Evolutionary conservation across 2,329 filamentous ascomycete genomes (phyloP).

Genomic region (Huntiella abstrusa): DNA sequence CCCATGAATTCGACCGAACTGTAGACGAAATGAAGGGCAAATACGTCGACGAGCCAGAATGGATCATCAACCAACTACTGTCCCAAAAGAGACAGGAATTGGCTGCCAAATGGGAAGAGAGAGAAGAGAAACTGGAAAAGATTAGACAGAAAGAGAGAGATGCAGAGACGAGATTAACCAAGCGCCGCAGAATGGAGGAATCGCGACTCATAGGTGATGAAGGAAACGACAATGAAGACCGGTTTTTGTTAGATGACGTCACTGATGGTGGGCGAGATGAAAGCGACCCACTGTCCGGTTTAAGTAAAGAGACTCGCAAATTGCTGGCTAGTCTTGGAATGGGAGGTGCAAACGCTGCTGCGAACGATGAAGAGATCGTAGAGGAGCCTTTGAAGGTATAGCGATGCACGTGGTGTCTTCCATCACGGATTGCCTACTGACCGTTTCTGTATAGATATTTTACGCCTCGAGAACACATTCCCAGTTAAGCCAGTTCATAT

Average conservation of each 20-base stretch:
- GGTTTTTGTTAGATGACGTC: constrained; percentile 55
- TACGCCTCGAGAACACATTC: constrained; percentile 90
- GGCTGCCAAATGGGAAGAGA: constrained; percentile 45
- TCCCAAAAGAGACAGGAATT: constrained; percentile 49
- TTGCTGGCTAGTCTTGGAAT: constrained; percentile 49
- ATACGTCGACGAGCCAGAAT: constrained; percentile 55
- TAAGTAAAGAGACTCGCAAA: constrained; percentile 58
- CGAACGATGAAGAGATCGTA: constrained; percentile 26
- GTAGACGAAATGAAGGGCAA: constrained; percentile 25
- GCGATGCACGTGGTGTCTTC: not conserved
- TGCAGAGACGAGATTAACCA: constrained; percentile 30
- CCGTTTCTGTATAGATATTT: constrained; percentile 38
- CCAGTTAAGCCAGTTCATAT: constrained; percentile 72
- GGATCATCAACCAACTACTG: constrained; percentile 64
- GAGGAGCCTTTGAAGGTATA: constrained; percentile 49
- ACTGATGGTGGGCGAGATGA: constrained; percentile 29
- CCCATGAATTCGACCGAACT: constrained; percentile 32
- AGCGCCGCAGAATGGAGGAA: constrained; percentile 27
- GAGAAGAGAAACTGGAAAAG: constrained; percentile 51
- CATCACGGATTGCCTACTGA: constrained; percentile 15
- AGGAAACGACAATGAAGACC: constrained; percentile 37
- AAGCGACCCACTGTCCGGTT: constrained; percentile 27
- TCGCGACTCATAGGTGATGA: constrained; percentile 6
- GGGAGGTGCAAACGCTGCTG: constrained; percentile 18
- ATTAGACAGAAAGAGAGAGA: constrained; percentile 45